A percentile compares a stretch with the other conserved stretches of the same genome.
Evolutionary conservation across 148 eudicot genomes (phyloP).

Genomic region (Agrostemma githago): DNA sequence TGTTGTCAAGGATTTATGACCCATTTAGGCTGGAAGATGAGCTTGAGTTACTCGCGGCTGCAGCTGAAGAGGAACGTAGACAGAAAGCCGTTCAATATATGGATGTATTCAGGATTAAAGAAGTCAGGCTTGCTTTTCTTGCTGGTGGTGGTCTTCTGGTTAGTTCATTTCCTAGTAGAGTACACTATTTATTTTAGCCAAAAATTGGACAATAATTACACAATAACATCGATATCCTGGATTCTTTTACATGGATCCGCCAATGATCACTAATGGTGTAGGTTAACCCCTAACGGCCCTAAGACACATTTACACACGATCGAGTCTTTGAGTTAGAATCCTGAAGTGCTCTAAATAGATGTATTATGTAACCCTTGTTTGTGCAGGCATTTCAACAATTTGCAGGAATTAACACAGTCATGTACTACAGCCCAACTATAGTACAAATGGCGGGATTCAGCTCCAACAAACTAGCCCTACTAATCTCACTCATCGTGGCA

Average conservation of each 20-base stretch:
- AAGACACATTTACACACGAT: background rate
- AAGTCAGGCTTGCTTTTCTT: slow-evolving; percentile 83
- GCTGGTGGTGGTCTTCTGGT: slow-evolving; percentile 99
- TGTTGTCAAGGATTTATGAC: slow-evolving; percentile 86
- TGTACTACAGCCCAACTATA: slow-evolving; percentile 97
- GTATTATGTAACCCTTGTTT: background rate
- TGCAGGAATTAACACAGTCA: slow-evolving; percentile 90
- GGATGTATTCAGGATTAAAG: slow-evolving; percentile 65
- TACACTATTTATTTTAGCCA: too few relatives aligned
- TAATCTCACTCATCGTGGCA: slow-evolving; percentile 73
- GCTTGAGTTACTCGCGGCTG: slow-evolving; percentile 61
- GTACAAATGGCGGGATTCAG: slow-evolving; percentile 93
- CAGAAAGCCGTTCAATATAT: slow-evolving; percentile 44
- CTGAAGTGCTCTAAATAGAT: background rate
- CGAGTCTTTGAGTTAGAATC: background rate
- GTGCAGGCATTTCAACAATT: slow-evolving; percentile 93
- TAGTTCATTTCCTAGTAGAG: slow-evolving; percentile 12
- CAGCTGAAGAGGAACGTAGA: slow-evolving; percentile 65
- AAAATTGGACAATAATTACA: too few relatives aligned
- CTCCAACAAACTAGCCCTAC: slow-evolving; percentile 79
- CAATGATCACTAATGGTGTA: too few relatives aligned
- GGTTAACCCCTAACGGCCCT: too few relatives aligned
- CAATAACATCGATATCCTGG: too few relatives aligned
- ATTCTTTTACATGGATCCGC: too few relatives aligned
- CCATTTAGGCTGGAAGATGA: slow-evolving; percentile 78